Evolutionary conservation across 352 stramenopile species (phyloP), one percentile per base, ranked within the genome.

Genomic region (Phytophthora niederhauseri): DNA sequence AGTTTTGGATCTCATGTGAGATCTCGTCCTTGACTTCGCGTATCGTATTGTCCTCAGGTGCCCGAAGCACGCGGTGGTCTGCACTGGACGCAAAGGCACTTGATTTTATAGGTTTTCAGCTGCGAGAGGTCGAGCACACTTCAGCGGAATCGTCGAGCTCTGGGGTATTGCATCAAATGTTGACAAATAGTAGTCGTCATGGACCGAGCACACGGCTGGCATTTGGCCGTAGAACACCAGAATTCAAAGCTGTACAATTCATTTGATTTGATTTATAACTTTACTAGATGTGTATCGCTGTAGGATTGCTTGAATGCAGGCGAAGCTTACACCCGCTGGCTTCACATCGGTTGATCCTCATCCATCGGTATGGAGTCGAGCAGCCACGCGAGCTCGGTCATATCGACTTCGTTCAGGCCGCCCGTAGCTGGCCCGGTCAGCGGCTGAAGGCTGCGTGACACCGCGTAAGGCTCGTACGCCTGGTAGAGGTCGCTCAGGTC

Each of bases 401-500:
- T 75, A 58, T 77, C 66, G 34, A 66, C 70, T 24, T 73, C 66
- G 17, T 65, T 71, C 9, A 74, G 43, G 1, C 52, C 52, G 1
- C 45, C 64, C 12, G 58, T 34, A 26, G 59, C n/a, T 11, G 57
- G 38, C 4, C 46, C 66, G 4, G 66, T 72, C 45, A 74, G 20
- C 2, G 56, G 55, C 28, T 73, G 50, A 11, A 71, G 36, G 15
- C 4, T 72, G 12, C 52, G 60, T 30, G 69, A 70, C 8, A 75
- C 46, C 3, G 43, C 66, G 57, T 76, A 76, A 22, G 78, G 78
- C 6, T 62, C 49, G 49, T 85, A 85, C n/a, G 64, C 58, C 41
- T 66, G 59, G 53, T 85, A 85, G 22, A 85, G 48, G 7, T 76
- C 73, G 20, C 66, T 75, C 5, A 82, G 31, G 52, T 75, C 67